Evolutionary conservation across 768 basidiomycete species (phyloP), one percentile per base, ranked within the genome.

Genomic region (Lactifluus echinatus): DNA sequence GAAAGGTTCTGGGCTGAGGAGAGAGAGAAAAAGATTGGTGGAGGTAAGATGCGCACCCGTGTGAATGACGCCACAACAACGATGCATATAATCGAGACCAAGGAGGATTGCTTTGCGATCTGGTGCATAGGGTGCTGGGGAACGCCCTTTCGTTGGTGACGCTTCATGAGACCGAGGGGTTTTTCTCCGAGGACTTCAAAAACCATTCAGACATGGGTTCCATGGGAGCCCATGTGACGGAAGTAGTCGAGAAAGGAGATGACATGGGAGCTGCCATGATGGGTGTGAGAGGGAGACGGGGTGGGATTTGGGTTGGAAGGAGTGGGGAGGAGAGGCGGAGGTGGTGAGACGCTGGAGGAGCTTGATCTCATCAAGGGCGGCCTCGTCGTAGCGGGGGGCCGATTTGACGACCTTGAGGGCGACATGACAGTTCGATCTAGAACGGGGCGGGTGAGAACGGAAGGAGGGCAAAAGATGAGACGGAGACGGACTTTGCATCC

Each of bases 331-430:
- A 0, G 81, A 74, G 61, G 83, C 76, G 26, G 91, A 90, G 11
- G 88, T 88, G 72, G 94, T 93, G 63, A 97, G 84, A 6, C 93
- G 86, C n/a, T n/a, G n/a, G n/a, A n/a, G n/a, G n/a, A n/a, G n/a
- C n/a, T n/a, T n/a, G n/a, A n/a, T n/a, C n/a, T n/a, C n/a, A n/a
- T n/a, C n/a, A n/a, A n/a, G n/a, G n/a, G n/a, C n/a, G n/a, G n/a
- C n/a, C n/a, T n/a, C 95, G 2, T 95, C 97, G 72, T 98, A 98
- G 49, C 95, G 78, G 0, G 87, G 84, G 0, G 94, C 95, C 21
- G 93, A 95, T 72, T 97, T 98, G 72, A 98, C 95, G 66, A 98
- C 90, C 73, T 98, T 98, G 69, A 98, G 85, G 15, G 95, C 95
- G 66, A 98, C 95, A 73, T 98, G 95, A 50, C 93, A 88, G 66